A percentile compares a stretch with the other conserved stretches of the same genome.
phyloP scores from a whole-genome alignment of 768 basidiomycete genomes.

The Kwoniella heveanensis region DNA sequence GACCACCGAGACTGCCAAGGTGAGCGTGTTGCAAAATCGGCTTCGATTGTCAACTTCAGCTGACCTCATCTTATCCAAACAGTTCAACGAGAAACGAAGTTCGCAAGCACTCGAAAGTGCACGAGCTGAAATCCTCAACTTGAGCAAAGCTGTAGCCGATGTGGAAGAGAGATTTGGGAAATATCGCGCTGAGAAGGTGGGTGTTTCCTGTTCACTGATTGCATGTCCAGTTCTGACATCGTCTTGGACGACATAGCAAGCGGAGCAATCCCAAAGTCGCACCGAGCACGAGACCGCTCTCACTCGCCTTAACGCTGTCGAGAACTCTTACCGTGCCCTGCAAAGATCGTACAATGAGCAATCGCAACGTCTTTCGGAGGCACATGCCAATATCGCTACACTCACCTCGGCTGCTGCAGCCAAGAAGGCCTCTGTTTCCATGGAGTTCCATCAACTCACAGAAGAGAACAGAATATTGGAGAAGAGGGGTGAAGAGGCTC shows the following conservation, averaged over 20 bases:
- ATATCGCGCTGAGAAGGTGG: slow-evolving; percentile 71
- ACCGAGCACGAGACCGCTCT: slow-evolving; percentile 72
- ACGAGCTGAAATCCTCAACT: slow-evolving; percentile 73
- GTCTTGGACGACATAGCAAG: slow-evolving; percentile 30
- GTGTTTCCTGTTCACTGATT: slow-evolving; percentile 7
- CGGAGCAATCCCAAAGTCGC: slow-evolving; percentile 74
- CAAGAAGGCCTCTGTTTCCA: slow-evolving; percentile 78
- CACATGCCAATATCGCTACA: slow-evolving; percentile 72
- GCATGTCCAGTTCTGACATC: not conserved
- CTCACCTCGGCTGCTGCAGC: slow-evolving; percentile 78
- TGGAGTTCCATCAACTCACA: slow-evolving; percentile 72
- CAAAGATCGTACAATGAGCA: slow-evolving; percentile 73
- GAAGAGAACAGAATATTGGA: slow-evolving; percentile 83
- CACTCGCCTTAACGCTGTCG: slow-evolving; percentile 68
- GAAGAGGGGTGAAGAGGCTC: slow-evolving; percentile 80
- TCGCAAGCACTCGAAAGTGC: slow-evolving; percentile 78
- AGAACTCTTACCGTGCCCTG: slow-evolving; percentile 70
- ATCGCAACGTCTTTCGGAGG: slow-evolving; percentile 73
- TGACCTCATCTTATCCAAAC: slow-evolving; percentile 22
- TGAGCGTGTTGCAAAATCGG: slow-evolving; percentile 47
- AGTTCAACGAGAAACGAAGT: slow-evolving; percentile 86
- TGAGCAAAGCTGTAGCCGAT: slow-evolving; percentile 66
- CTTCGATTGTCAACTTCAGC: not conserved
- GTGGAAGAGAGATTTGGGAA: slow-evolving; percentile 82
- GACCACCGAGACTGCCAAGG: slow-evolving; percentile 74